Conservation (phyloP, 2,329 filamentous ascomycete genomes). For the Colletotrichum salicis region DNA sequence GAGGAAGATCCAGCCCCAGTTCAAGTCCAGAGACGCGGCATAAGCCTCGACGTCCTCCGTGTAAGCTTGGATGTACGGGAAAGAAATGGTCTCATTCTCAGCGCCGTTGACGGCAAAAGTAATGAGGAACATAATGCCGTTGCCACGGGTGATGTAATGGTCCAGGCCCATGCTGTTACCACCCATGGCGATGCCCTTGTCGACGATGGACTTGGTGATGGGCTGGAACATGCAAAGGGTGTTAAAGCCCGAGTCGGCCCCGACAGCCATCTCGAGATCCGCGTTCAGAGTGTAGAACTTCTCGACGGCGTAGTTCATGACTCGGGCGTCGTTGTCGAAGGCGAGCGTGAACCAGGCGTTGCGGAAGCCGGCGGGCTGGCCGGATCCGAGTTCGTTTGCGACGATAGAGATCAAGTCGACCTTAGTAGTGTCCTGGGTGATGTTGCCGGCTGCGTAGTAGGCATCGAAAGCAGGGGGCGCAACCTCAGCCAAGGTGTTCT, state of each 20-base stretch:
- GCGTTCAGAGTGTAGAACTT: constrained; percentile 44
- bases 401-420: constrained; percentile 43
- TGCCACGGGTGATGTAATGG: constrained; percentile 40
- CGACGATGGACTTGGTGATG: constrained; percentile 44
- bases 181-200: constrained; percentile 44
- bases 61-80: constrained; percentile 48
- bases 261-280: constrained; percentile 41
- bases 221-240: constrained; percentile 48
- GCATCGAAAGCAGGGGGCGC: constrained; percentile 44
- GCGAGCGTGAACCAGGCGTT: constrained; percentile 50
- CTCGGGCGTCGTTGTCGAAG: constrained; percentile 49
- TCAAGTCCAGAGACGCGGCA: constrained; percentile 39
- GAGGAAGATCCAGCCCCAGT: constrained; percentile 50
- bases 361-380: constrained; percentile 44
- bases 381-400: constrained; percentile 43
- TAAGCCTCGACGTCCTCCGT: constrained; percentile 44
- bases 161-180: constrained; percentile 49
- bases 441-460: constrained; percentile 40
- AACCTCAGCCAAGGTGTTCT: constrained; percentile 44
- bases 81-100: constrained; percentile 46
- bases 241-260: constrained; percentile 40
- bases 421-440: constrained; percentile 42
- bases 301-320: constrained; percentile 46
- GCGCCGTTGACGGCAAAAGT: constrained; percentile 45
- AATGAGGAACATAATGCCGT: constrained; percentile 47